Conservation (phyloP, 225 moss, liverwort and hornwort species). For the Neckera pumila region DNA sequence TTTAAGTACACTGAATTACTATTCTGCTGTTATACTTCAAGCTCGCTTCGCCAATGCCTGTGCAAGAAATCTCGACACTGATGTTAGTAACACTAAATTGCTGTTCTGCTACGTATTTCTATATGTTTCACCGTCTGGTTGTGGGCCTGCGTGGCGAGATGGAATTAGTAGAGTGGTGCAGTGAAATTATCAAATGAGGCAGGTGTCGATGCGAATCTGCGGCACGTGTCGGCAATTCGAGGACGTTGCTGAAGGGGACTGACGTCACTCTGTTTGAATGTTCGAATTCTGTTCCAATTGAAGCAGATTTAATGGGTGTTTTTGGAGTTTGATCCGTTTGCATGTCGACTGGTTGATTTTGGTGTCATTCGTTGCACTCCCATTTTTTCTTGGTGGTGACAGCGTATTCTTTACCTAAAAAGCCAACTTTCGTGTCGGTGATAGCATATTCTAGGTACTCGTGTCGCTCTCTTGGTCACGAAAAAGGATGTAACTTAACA, state of each 20-base stretch:
- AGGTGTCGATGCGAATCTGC: neutral
- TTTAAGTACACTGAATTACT: neutral
- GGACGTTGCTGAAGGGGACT: neutral
- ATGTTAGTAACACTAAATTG: too few species aligned
- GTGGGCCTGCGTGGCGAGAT: neutral
- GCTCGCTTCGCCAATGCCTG: neutral
- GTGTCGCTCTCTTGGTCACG: neutral
- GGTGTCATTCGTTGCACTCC: neutral
- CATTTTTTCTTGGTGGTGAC: neutral
- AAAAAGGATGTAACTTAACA: neutral
- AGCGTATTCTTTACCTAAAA: neutral
- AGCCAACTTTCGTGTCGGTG: neutral
- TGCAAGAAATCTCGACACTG: neutral
- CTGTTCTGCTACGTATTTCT: neutral
- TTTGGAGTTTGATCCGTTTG: neutral
- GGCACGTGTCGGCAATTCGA: neutral
- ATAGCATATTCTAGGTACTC: too few species aligned
- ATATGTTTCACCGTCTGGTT: too few species aligned
- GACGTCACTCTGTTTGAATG: neutral
- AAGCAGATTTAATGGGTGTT: neutral
- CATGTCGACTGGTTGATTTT: neutral
- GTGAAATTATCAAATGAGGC: neutral
- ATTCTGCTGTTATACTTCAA: neutral
- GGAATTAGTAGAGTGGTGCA: neutral
- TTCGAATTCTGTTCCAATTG: too few species aligned